phyloP scores from a whole-genome alignment of 1,139 yeast genomes.

The Kodamaea fungicola region DNA sequence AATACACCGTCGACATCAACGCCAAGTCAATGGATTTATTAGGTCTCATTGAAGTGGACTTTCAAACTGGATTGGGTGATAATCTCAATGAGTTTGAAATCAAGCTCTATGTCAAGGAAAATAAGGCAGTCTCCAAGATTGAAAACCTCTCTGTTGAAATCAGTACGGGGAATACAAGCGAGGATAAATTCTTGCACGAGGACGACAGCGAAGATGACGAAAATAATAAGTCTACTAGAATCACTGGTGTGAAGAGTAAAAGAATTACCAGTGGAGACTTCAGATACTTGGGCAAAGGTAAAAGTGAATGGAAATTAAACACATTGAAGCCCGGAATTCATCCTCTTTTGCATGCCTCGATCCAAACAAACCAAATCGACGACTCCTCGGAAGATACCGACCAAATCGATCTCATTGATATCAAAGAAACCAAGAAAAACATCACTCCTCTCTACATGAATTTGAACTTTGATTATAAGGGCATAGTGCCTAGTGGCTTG shows the following conservation, averaged over 20 bases:
- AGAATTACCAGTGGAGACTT: conserved; percentile 75
- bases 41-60: conserved; percentile 61
- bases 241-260: conserved; percentile 42
- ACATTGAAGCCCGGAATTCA: conserved; percentile 60
- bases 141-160: conserved; percentile 57
- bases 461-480: conserved; percentile 59
- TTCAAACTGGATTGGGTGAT: conserved; percentile 59
- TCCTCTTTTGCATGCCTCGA: conserved; percentile 64
- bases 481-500: conserved; percentile 73
- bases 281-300: conserved; percentile 47
- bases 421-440: conserved; percentile 9
- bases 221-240: conserved; percentile 7
- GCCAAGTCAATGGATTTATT: conserved; percentile 23
- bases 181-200: conserved; percentile 10
- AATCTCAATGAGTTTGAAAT: conserved; percentile 74
- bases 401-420: conserved; percentile 6
- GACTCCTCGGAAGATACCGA: conserved; percentile 12
- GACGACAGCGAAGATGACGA: conserved; percentile 9
- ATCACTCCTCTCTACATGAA: conserved; percentile 51
- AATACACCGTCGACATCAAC: conserved; percentile 57
- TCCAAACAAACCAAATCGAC: conserved; percentile 10
- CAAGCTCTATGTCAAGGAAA: conserved; percentile 50
- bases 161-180: conserved; percentile 20
- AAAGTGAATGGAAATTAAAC: conserved; percentile 71
- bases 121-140: conserved; percentile 49